Base-by-base conservation (phyloP, 495 filamentous ascomycete species). In the Tirmania nivea region DNA sequence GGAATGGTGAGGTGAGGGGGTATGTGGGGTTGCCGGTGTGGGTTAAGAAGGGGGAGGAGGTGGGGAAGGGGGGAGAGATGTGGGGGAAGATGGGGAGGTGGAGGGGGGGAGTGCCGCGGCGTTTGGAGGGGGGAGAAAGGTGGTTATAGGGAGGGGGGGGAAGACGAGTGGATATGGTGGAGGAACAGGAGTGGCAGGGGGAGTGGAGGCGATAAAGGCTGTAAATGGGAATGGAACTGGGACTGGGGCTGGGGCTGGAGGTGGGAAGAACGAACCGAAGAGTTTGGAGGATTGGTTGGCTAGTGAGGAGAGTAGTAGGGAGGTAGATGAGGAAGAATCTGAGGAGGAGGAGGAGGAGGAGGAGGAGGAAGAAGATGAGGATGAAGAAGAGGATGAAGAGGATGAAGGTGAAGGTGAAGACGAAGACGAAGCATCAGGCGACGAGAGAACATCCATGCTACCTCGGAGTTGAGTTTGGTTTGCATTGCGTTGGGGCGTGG, bases 281-380 rank as follows among this genome's bases (percentile, higher is more conserved):
- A 81, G 76, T 17, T 69, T 95, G 59, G 83, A 94, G 70, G 83
- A 94, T 65, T 96, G 90, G 86, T 70, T 95, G 53, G 81, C 73
- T 20, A 64, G 61, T 50, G 61, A 57, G 0, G 60, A 55, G 0
- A 54, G 53, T 0, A 54, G 59, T 3, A 56, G 56, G 1, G 60
- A 56, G 0, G 59, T 55, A 9, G 57, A 60, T 21, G 60, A 59
- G 0, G 59, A 57, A 9, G 57, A 60, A n/a, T 53, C 53, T 21
- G 60, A 59, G 1, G 60, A 63, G 20, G 84, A 85, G 53, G 77
- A 78, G 37, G 75, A 78, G 34, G 74, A 73, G 9, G 59, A 45
- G 0, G 39, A 45, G 3, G 39, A 45, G 2, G 39, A 45, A 4
- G 39, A 45, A 6, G 7, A 45, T 2, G 39, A 45, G 2, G 3